Evolutionary conservation across 441 rosid species (phyloP).

Genomic region (Hura crepitans): DNA sequence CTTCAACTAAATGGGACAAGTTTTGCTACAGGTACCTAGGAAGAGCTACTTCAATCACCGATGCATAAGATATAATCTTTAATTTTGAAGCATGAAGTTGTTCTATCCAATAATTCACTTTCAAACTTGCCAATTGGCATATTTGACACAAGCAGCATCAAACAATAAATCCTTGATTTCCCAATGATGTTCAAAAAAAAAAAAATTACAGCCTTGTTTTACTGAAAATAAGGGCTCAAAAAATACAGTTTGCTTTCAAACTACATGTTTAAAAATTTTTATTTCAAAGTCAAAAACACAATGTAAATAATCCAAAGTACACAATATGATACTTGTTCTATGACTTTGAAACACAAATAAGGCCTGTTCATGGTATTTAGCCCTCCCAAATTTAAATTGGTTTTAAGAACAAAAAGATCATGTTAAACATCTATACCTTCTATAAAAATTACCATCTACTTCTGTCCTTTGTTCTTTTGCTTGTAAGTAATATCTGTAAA

Average conservation of each 20-base stretch:
- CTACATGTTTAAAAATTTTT: background rate
- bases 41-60: background rate
- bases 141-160: background rate
- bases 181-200: background rate
- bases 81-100: background rate
- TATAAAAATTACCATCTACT: background rate
- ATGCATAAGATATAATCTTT: conserved; percentile 4
- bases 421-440: background rate
- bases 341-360: background rate
- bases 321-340: background rate
- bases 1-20: background rate
- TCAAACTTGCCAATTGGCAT: background rate
- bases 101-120: background rate
- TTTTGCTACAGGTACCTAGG: background rate
- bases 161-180: background rate
- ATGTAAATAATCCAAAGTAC: background rate
- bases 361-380: background rate
- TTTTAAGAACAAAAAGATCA: background rate
- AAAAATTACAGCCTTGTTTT: background rate
- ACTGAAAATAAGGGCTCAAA: conserved; percentile 2
- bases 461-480: background rate
- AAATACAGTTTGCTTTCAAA: background rate
- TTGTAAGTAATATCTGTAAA: no score
- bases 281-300: background rate
- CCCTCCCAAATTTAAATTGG: background rate